Evolutionary conservation across 345 rosid genomes (phyloP).

Genomic region (Boechera stricta): DNA sequence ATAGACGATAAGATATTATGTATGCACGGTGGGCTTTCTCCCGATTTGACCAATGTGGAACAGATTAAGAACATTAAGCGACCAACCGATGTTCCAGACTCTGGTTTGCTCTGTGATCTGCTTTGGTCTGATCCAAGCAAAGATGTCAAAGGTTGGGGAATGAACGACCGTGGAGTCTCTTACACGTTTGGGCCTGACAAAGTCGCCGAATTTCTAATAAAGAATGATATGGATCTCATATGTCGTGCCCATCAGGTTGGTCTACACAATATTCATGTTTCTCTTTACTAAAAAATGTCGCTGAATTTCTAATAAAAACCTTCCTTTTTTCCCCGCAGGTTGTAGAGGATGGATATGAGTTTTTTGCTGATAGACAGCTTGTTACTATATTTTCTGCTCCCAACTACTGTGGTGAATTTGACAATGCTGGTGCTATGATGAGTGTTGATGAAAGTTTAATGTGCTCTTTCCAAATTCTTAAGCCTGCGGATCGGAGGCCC

Average conservation of each 20-base stretch:
- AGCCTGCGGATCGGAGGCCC: conserved; percentile 72
- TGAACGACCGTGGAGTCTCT: conserved; percentile 95
- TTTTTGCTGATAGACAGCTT: conserved; percentile 89
- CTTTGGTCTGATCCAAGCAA: conserved; percentile 96
- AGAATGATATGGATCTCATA: conserved; percentile 91
- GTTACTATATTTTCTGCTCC: conserved; percentile 97
- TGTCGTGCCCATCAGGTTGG: conserved; percentile 96
- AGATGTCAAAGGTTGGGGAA: conserved; percentile 89
- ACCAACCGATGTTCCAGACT: conserved; percentile 86
- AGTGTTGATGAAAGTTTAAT: conserved; percentile 94
- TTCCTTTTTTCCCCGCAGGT: conserved; percentile 49
- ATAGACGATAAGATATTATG: conserved; percentile 92
- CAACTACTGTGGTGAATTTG: conserved; percentile 95
- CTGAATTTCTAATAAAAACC: not conserved
- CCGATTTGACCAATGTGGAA: conserved; percentile 73
- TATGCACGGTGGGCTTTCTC: conserved; percentile 98
- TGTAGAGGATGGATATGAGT: conserved; percentile 96
- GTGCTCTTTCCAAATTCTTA: conserved; percentile 97
- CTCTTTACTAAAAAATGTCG: not conserved
- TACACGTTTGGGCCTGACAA: conserved; percentile 87
- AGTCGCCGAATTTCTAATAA: conserved; percentile 73
- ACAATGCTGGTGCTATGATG: conserved; percentile 98
- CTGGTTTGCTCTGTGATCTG: conserved; percentile 90
- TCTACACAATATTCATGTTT: conserved; percentile 4
- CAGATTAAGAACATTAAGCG: conserved; percentile 75